These are phyloP conservation scores for Irpex lacteus DNA, from an alignment of 1,284 basidiomycete species.

Conservation along the genomic window DNA sequence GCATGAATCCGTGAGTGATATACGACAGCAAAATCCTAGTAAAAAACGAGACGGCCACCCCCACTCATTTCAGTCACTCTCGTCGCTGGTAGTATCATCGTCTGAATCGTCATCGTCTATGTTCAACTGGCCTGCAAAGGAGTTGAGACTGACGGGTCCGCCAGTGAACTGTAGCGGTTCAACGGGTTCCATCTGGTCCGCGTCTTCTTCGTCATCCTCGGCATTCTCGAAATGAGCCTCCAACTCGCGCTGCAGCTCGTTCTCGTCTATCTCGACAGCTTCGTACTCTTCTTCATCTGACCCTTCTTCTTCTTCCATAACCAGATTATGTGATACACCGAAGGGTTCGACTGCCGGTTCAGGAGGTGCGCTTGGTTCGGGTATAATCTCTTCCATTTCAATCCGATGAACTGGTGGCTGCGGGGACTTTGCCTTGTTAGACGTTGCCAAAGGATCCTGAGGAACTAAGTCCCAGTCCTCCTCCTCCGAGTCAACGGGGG, in stretches of 20 bases:
- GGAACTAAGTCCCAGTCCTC: conserved; percentile 40
- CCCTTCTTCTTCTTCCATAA: conserved; percentile 28
- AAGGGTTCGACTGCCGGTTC: conserved; percentile 24
- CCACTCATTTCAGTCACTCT: conserved; percentile 5
- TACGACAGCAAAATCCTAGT: background rate
- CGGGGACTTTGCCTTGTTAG: background rate
- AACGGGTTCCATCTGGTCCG: background rate
- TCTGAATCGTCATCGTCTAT: conserved; percentile 6
- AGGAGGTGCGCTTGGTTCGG: conserved; percentile 18
- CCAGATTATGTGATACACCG: background rate
- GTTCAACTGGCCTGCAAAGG: background rate
- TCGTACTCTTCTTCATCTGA: conserved; percentile 26
- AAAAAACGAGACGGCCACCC: background rate
- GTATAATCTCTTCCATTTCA: conserved; percentile 27
- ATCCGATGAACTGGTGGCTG: conserved; percentile 16
- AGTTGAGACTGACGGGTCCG: background rate
- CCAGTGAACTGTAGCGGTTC: background rate
- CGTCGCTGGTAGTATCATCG: conserved; percentile 7
- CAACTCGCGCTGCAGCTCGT: background rate
- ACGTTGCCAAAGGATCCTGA: conserved; percentile 9
- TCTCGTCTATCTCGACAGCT: conserved; percentile 1
- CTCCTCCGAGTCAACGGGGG: conserved; percentile 48
- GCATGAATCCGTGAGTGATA: background rate
- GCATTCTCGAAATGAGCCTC: background rate
- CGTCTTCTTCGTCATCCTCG: background rate